Percentiles rank a stretch among this genome's conserved stretches.
phyloP scores from a whole-genome alignment of 495 filamentous ascomycete genomes.

The Podospora anserina region DNA sequence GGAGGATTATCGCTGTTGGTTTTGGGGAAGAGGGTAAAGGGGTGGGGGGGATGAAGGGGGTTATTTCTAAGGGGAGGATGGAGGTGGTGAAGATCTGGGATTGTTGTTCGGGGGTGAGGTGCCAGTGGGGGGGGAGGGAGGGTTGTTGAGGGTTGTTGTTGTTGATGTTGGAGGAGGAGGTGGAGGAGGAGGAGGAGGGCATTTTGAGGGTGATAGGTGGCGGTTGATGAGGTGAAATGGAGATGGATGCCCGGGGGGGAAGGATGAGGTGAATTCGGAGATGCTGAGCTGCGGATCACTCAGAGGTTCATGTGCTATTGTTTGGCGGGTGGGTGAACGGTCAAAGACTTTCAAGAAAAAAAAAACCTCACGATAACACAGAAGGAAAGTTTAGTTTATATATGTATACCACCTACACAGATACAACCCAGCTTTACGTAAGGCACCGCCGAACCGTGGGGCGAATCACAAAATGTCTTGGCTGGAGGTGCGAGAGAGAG shows the following conservation, averaged over 20 bases:
- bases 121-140: slow-evolving; percentile 18
- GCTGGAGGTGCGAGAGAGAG: neutral
- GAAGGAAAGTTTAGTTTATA: neutral
- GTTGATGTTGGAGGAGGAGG: neutral
- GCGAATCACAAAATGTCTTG: neutral
- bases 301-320: neutral
- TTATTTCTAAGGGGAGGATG: slow-evolving; percentile 23
- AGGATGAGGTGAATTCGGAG: no score
- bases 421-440: neutral
- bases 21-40: neutral
- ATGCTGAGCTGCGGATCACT: no score
- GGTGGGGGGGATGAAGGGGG: slow-evolving; percentile 12
- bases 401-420: neutral
- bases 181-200: neutral
- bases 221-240: neutral
- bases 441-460: neutral
- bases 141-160: neutral
- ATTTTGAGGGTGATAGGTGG: neutral
- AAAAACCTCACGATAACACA: neutral
- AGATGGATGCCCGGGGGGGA: no score
- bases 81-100: slow-evolving; percentile 18
- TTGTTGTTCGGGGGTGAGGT: slow-evolving; percentile 16
- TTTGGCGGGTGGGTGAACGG: neutral
- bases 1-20: slow-evolving; percentile 36
- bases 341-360: neutral